Conservation (phyloP, 2,329 filamentous ascomycete genomes). For the Alternaria gansuensis region DNA sequence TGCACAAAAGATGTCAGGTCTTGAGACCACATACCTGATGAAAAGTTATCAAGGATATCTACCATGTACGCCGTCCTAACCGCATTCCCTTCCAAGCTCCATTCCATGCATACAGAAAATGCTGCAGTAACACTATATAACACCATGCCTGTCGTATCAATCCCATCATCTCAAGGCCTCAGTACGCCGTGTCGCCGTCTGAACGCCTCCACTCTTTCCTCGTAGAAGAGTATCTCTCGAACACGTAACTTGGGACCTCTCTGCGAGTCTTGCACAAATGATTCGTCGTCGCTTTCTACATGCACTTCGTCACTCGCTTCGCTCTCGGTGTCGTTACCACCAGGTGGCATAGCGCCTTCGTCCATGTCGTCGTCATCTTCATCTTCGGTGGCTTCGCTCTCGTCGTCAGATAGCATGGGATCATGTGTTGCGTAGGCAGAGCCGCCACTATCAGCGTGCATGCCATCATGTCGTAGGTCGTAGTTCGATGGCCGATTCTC, state of each 20-base stretch:
- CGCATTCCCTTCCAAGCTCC: conserved; percentile 15
- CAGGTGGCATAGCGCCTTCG: conserved; percentile 61
- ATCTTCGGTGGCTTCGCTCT: conserved; percentile 55
- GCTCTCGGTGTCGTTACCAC: conserved; percentile 50
- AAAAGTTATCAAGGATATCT: conserved; percentile 27
- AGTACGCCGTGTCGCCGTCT: conserved; percentile 69
- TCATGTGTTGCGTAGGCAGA: conserved; percentile 42
- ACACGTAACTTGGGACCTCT: conserved; percentile 67
- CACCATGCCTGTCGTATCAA: conserved; percentile 11
- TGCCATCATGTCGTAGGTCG: conserved; percentile 46
- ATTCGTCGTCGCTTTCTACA: conserved; percentile 61
- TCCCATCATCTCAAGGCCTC: conserved; percentile 29
- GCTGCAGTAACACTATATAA: conserved; percentile 14
- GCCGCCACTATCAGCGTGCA: conserved; percentile 35
- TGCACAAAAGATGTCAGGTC: conserved; percentile 3
- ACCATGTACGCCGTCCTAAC: conserved; percentile 26
- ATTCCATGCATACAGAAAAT: conserved; percentile 15
- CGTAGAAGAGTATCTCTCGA: conserved; percentile 83
- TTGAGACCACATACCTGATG: conserved; percentile 14
- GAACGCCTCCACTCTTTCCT: conserved; percentile 80
- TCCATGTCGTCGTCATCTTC: conserved; percentile 62
- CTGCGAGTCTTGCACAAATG: conserved; percentile 60
- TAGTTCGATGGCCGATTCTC: conserved; percentile 66
- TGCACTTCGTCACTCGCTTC: conserved; percentile 51
- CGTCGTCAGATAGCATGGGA: conserved; percentile 48